Percentiles rank a stretch among this genome's conserved stretches.
phyloP scores from a whole-genome alignment of 352 stramenopile species.

The Pilasporangium apinafurcum region DNA sequence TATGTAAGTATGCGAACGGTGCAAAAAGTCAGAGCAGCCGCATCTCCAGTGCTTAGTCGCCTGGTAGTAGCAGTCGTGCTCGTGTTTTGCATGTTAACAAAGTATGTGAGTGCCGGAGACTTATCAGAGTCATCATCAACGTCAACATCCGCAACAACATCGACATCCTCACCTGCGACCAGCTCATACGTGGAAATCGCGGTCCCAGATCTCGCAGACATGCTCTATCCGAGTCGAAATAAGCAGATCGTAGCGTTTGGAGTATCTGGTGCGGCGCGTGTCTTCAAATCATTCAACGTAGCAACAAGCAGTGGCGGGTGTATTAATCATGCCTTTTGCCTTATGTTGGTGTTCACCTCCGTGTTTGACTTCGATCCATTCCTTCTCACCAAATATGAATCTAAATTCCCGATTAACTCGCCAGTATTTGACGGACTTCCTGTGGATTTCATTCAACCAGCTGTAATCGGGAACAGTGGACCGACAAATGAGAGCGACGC shows the following conservation, averaged over 20 bases:
- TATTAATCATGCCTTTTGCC: slow-evolving; percentile 8
- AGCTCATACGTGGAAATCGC: too few relatives aligned
- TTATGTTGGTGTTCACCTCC: slow-evolving; percentile 19
- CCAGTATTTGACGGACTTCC: slow-evolving; percentile 9
- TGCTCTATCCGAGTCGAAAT: slow-evolving; percentile 13
- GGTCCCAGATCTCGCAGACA: slow-evolving; percentile 17
- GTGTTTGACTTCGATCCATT: slow-evolving; percentile 24
- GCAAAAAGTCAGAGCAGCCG: too few relatives aligned
- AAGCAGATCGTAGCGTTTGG: slow-evolving; percentile 13
- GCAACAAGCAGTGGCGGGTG: neutral
- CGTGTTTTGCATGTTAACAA: too few relatives aligned
- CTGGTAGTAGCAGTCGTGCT: too few relatives aligned
- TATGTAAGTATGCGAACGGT: too few relatives aligned
- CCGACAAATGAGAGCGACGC: neutral
- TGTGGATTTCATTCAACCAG: slow-evolving; percentile 1
- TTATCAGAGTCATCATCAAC: too few relatives aligned
- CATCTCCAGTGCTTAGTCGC: too few relatives aligned
- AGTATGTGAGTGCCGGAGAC: too few relatives aligned
- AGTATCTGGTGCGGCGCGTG: neutral
- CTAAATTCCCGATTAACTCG: slow-evolving; percentile 4
- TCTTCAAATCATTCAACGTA: slow-evolving; percentile 3
- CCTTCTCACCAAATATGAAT: slow-evolving; percentile 15
- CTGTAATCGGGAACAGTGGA: slow-evolving; percentile 3
- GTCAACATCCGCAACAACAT: too few relatives aligned
- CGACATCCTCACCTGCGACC: too few relatives aligned